Conservation (phyloP, 2,329 filamentous ascomycete genomes). For the Epichloe bromicola region DNA sequence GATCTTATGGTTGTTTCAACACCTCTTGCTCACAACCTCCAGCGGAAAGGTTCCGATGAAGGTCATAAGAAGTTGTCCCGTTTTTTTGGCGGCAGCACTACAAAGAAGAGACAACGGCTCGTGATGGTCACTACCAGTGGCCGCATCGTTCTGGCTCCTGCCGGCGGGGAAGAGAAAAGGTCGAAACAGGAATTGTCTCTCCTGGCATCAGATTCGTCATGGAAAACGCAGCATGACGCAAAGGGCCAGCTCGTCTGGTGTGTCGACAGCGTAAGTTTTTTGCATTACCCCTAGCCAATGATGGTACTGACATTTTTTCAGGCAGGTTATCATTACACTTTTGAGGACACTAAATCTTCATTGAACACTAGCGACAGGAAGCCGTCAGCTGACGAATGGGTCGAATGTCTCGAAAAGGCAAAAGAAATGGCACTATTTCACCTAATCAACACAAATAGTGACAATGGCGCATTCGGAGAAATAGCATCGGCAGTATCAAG, state of each 20-base stretch:
- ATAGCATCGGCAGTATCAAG: conserved; percentile 63
- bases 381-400: conserved; percentile 75
- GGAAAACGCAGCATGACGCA: conserved; percentile 68
- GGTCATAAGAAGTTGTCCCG: conserved; percentile 79
- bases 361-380: conserved; percentile 46
- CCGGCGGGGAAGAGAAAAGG: conserved; percentile 91
- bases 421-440: conserved; percentile 73
- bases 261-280: conserved; percentile 72
- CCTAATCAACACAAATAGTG: conserved; percentile 51
- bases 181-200: conserved; percentile 87
- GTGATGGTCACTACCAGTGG: conserved; percentile 93
- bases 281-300: not conserved
- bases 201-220: conserved; percentile 59
- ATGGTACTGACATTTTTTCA: conserved; percentile 26
- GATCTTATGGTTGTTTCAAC: conserved; percentile 77
- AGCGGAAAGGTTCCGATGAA: conserved; percentile 57
- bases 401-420: conserved; percentile 76
- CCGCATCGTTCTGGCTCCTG: conserved; percentile 76
- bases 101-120: conserved; percentile 83
- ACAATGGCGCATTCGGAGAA: conserved; percentile 54
- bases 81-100: conserved; percentile 83
- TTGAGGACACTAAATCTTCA: conserved; percentile 76
- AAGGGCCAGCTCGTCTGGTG: conserved; percentile 83
- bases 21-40: conserved; percentile 61
- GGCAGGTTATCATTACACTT: conserved; percentile 82